phyloP scores from a whole-genome alignment of 1,139 yeast species.

The Hyphopichia wangnamkhiaoensis region DNA sequence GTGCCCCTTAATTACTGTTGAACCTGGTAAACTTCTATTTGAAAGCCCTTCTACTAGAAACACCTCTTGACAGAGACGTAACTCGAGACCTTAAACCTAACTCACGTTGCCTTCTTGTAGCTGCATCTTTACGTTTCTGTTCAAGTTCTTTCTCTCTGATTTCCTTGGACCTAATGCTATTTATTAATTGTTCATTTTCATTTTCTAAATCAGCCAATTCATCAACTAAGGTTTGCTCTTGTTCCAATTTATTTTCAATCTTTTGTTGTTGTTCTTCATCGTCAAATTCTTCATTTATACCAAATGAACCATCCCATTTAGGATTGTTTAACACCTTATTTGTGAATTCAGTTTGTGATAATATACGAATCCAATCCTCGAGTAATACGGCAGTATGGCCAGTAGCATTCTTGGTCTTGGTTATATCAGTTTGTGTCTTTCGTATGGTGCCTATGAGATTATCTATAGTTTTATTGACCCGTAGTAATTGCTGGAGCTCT shows the following conservation, averaged over 20 bases:
- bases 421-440: slow-evolving; percentile 28
- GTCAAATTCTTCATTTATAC: slow-evolving; percentile 13
- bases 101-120: slow-evolving; percentile 23
- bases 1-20: no score
- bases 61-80: background rate
- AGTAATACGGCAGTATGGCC: slow-evolving; percentile 38
- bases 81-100: slow-evolving; percentile 19
- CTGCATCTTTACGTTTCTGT: slow-evolving; percentile 14
- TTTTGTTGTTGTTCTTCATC: slow-evolving; percentile 21
- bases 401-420: slow-evolving; percentile 32
- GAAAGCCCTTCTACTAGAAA: background rate
- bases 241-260: slow-evolving; percentile 16
- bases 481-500: slow-evolving; percentile 37
- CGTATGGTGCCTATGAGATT: slow-evolving; percentile 30
- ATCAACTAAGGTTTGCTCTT: slow-evolving; percentile 25
- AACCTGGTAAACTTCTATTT: no score
- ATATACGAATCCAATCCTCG: slow-evolving; percentile 47
- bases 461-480: slow-evolving; percentile 33
- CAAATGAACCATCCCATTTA: slow-evolving; percentile 32
- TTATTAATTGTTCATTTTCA: slow-evolving; percentile 29
- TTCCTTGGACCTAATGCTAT: slow-evolving; percentile 24
- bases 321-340: slow-evolving; percentile 34
- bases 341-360: slow-evolving; percentile 49
- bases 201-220: slow-evolving; percentile 26
- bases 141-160: slow-evolving; percentile 19